Evolutionary conservation across 495 filamentous ascomycete genomes (phyloP).

Genomic region (Podospora fimiseda): DNA sequence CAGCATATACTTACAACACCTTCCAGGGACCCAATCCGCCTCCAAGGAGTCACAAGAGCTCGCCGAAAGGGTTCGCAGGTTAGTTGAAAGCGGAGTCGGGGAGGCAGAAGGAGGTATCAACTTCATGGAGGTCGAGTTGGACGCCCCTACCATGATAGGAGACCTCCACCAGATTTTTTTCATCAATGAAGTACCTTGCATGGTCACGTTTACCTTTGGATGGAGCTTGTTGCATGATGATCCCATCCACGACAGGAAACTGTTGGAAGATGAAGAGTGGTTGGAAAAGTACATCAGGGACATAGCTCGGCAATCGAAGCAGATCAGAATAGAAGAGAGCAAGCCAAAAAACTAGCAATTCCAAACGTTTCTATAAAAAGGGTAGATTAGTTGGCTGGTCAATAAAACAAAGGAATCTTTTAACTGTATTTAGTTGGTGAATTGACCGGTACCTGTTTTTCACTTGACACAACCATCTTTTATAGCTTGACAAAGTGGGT

Average conservation of each 20-base stretch:
- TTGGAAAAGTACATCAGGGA: slow-evolving; percentile 53
- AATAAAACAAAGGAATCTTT: too few species aligned
- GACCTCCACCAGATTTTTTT: slow-evolving; percentile 51
- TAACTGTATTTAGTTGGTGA: too few species aligned
- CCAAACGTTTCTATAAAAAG: too few species aligned
- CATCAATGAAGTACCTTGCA: slow-evolving; percentile 61
- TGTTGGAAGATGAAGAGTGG: slow-evolving; percentile 48
- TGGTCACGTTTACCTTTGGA: slow-evolving; percentile 55
- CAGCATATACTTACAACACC: too few species aligned
- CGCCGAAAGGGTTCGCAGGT: slow-evolving; percentile 44
- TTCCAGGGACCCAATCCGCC: slow-evolving; percentile 64
- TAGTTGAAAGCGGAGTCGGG: slow-evolving; percentile 53
- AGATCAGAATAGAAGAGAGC: slow-evolving; percentile 53
- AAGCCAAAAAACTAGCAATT: slow-evolving; percentile 41
- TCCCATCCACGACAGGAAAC: too few species aligned
- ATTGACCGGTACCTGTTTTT: too few species aligned
- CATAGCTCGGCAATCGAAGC: too few species aligned
- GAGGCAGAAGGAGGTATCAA: slow-evolving; percentile 54
- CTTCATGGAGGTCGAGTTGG: slow-evolving; percentile 57
- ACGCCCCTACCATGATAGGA: slow-evolving; percentile 50
- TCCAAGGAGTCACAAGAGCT: slow-evolving; percentile 54
- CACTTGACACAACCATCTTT: too few species aligned
- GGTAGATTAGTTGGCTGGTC: too few species aligned
- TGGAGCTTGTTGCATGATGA: too few species aligned
- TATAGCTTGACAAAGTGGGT: too few species aligned